Evolutionary conservation across 192 early-diverging fungal species (phyloP).

Genomic region (Ramicandelaber brevisporus): DNA sequence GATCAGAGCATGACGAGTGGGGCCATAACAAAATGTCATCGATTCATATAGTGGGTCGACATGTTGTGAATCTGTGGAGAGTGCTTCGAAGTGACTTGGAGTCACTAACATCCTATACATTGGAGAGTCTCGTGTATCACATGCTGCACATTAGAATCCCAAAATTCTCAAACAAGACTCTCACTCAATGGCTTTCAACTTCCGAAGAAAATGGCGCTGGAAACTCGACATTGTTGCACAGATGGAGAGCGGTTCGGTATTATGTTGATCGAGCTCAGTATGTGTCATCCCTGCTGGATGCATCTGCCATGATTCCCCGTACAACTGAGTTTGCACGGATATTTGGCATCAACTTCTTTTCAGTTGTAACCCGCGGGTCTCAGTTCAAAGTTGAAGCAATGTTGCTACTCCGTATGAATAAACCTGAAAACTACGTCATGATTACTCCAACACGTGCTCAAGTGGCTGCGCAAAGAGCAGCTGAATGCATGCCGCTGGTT

Average conservation of each 20-base stretch:
- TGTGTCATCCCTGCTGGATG: slow-evolving; percentile 41
- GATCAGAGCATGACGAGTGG: slow-evolving; percentile 14
- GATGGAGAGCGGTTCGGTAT: slow-evolving; percentile 33
- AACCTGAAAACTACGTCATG: slow-evolving; percentile 56
- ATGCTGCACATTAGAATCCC: slow-evolving; percentile 45
- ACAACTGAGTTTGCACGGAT: slow-evolving; percentile 66
- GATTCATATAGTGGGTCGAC: slow-evolving; percentile 40
- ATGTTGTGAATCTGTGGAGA: slow-evolving; percentile 76
- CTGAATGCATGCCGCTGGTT: slow-evolving; percentile 69
- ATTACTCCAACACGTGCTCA: slow-evolving; percentile 47
- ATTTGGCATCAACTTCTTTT: slow-evolving; percentile 76
- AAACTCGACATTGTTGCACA: slow-evolving; percentile 13
- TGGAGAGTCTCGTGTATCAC: slow-evolving; percentile 47
- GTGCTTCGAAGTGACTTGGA: slow-evolving; percentile 51
- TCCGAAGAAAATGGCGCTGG: no score
- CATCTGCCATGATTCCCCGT: slow-evolving; percentile 32
- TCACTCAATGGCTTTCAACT: slow-evolving; percentile 50
- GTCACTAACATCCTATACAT: slow-evolving; percentile 49
- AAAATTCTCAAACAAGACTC: slow-evolving; percentile 22
- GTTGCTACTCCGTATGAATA: slow-evolving; percentile 34
- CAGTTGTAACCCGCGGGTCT: slow-evolving; percentile 68
- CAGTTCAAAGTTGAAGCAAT: slow-evolving; percentile 82
- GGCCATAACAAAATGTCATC: slow-evolving; percentile 31
- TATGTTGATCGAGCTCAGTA: slow-evolving; percentile 38
- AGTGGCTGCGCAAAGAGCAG: slow-evolving; percentile 42